A percentile compares a stretch with the other conserved stretches of the same genome.
Evolutionary conservation across 2,329 filamentous ascomycete species (phyloP).

Genomic region (Pestalotiopsis sp.): DNA sequence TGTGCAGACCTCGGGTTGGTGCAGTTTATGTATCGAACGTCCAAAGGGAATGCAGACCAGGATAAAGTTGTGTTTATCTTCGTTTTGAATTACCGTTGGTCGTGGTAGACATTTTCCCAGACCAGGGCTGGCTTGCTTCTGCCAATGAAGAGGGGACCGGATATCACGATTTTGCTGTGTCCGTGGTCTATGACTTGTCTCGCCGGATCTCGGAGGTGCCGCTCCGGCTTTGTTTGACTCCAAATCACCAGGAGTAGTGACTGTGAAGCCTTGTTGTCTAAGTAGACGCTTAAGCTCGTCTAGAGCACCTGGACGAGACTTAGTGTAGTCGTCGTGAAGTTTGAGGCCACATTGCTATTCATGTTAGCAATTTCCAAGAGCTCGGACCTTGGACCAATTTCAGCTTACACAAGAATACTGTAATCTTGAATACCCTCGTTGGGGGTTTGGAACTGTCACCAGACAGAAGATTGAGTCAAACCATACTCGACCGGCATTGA

Average conservation of each 20-base stretch:
- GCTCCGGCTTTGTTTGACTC: not conserved
- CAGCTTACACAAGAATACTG: not conserved
- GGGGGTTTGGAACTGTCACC: not conserved
- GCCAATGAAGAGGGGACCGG: not conserved
- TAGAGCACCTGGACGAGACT: not conserved
- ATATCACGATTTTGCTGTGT: not conserved
- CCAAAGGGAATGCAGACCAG: conserved; percentile 19
- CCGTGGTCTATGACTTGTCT: too few species aligned
- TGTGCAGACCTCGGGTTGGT: conserved; percentile 20
- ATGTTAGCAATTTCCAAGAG: not conserved
- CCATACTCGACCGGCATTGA: not conserved
- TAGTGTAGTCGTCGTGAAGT: not conserved
- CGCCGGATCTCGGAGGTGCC: too few species aligned
- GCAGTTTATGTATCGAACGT: conserved; percentile 14
- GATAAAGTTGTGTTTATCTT: conserved; percentile 16
- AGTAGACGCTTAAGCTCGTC: not conserved
- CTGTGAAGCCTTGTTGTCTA: not conserved
- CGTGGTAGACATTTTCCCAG: not conserved
- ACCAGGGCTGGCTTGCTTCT: not conserved
- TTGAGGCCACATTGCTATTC: not conserved
- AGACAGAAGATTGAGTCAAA: not conserved
- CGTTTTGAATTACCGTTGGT: not conserved
- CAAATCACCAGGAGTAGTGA: not conserved
- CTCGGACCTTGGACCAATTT: not conserved
- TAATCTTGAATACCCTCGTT: not conserved